Evolutionary conservation across 345 rosid genomes (phyloP), one percentile per base, ranked within the genome.

Genomic region (Jatropha curcas): DNA sequence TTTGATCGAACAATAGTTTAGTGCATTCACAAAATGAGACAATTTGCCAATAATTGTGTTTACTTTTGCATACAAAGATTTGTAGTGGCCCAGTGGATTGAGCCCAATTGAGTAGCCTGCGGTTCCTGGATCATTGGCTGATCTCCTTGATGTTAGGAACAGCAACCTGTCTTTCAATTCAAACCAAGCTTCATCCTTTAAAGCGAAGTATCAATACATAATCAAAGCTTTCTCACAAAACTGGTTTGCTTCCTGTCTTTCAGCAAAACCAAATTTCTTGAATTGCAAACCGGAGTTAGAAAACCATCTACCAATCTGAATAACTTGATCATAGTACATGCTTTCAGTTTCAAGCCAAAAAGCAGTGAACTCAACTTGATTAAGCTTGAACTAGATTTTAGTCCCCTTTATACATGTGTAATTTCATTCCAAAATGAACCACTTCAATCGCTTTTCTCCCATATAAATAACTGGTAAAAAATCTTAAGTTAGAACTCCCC

Each of bases 151-250:
- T 37, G 16, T 16, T 46, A 3, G 17, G 20, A 16, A n/a, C n/a
- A 14, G 19, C 51, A 4, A 2, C 82, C 78, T 7, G 70, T 71
- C 50, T 68, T 69, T 5, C 14, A 43, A 25, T 77, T 20, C 60
- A 58, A 39, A 13, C 84, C 82, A 1, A 58, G 0, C 33, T 70
- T 73, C 83, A 79, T 70, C 4, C 72, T 73, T 2, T 71, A 72
- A 0, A 82, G 60, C 27, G 70, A 0, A 3, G 74, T 77, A 53
- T 80, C 66, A 0, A 82, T 69, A 1, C 84, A 31, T 68, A 34
- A 72, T 80, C 80, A 65, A 80, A 83, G 65, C 82, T 83, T 63
- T 83, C 82, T 80, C 82, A 80, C 13, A 76, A 0, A 50, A 71
- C 12, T 1, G 14, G 43, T n/a, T 57, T 52, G 11, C 41, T 67